A percentile compares a stretch with the other conserved stretches of the same genome.
Conservation (phyloP, 176 grass and related monocot genomes). For the Eragrostis nindensis region DNA sequence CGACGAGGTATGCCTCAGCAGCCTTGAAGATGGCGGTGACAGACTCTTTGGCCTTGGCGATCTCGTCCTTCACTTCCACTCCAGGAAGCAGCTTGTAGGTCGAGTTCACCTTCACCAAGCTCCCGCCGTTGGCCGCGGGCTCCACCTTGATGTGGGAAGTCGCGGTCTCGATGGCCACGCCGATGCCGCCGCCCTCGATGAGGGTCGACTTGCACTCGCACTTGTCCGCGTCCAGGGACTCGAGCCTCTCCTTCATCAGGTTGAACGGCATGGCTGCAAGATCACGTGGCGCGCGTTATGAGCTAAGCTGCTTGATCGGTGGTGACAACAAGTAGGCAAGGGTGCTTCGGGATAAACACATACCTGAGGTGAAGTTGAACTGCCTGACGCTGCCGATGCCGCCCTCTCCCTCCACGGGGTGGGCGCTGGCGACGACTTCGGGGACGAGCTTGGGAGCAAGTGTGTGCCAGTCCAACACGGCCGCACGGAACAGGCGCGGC, state of each 20-base stretch:
- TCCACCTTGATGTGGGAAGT: conserved; percentile 69
- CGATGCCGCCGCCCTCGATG: conserved; percentile 69
- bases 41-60: conserved; percentile 51
- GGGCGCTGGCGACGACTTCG: conserved; percentile 57
- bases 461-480: conserved; percentile 77
- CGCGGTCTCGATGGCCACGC: conserved; percentile 42
- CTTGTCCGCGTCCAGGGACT: conserved; percentile 60
- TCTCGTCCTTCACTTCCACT: conserved; percentile 44
- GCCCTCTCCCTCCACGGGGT: conserved; percentile 49
- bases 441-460: conserved; percentile 64
- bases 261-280: conserved; percentile 55
- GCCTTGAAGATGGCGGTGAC: conserved; percentile 54
- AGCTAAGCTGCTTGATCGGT: neutral
- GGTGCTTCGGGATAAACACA: too few species aligned
- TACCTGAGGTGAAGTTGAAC: conserved; percentile 85
- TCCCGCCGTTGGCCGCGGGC: conserved; percentile 49
- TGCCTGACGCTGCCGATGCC: conserved; percentile 65
- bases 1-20: conserved; percentile 61
- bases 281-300: neutral
- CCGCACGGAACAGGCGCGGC: conserved; percentile 72
- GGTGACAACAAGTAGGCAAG: neutral
- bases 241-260: conserved; percentile 63
- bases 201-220: conserved; percentile 63
- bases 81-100: conserved; percentile 56
- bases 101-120: conserved; percentile 56